Conservation (phyloP, 768 basidiomycete species). For the Phylloporus sp. region DNA sequence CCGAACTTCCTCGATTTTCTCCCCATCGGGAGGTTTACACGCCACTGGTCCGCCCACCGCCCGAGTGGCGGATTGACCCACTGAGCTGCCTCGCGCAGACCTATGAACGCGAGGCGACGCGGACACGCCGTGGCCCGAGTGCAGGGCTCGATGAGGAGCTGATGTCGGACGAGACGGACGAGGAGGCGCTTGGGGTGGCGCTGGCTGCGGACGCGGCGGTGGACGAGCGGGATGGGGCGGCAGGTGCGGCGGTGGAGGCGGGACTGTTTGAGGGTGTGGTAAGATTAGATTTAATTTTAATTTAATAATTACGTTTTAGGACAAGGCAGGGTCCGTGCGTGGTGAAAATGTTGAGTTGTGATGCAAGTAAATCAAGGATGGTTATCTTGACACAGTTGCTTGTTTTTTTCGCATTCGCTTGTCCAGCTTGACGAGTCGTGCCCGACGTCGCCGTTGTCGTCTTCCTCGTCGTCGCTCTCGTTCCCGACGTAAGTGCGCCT, state of each 20-base stretch:
- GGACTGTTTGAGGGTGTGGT: slow-evolving; percentile 23
- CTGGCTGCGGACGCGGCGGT: slow-evolving; percentile 41
- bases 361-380: slow-evolving; percentile 14
- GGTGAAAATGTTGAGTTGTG: slow-evolving; percentile 16
- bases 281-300: slow-evolving; percentile 10
- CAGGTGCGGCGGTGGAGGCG: background rate
- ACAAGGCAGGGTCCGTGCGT: slow-evolving; percentile 29
- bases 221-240: slow-evolving; percentile 29
- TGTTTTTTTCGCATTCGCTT: slow-evolving; percentile 17
- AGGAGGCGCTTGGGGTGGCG: slow-evolving; percentile 34
- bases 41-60: slow-evolving; percentile 35
- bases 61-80: slow-evolving; percentile 8
- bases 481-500: slow-evolving; percentile 25
- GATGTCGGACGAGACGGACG: slow-evolving; percentile 34
- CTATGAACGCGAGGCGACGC: slow-evolving; percentile 20
- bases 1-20: slow-evolving; percentile 9
- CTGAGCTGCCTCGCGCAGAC: slow-evolving; percentile 19
- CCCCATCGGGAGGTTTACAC: slow-evolving; percentile 32
- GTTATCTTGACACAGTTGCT: slow-evolving; percentile 15
- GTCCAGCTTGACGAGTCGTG: slow-evolving; percentile 18
- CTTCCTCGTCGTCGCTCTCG: slow-evolving; percentile 11
- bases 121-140: slow-evolving; percentile 16
- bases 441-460: slow-evolving; percentile 17
- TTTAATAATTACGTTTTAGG: slow-evolving; percentile 12
- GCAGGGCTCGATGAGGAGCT: slow-evolving; percentile 23